A percentile compares a stretch with the other conserved stretches of the same genome.
phyloP scores from a whole-genome alignment of 2,329 filamentous ascomycete genomes.

The Huntiella bhutanensis region DNA sequence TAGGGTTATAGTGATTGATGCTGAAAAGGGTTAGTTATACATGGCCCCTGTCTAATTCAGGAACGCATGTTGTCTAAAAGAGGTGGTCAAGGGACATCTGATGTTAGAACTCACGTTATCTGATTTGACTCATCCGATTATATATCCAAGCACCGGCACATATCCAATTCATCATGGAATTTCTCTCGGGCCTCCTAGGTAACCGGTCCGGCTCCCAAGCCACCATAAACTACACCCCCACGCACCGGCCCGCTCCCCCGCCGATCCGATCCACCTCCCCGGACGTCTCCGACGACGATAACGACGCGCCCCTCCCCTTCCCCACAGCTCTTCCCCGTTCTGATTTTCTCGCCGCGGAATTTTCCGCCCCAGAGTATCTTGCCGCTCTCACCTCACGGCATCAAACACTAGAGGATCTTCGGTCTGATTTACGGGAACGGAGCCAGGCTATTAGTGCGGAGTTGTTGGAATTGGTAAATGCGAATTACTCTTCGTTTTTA shows the following conservation, averaged over 20 bases:
- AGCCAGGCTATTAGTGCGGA: constrained; percentile 66
- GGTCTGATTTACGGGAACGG: constrained; percentile 65
- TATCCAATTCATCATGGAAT: not conserved
- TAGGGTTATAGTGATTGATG: too few relatives aligned
- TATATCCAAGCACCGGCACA: too few relatives aligned
- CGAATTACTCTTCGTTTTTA: constrained; percentile 84
- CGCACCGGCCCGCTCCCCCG: constrained; percentile 7
- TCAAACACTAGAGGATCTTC: constrained; percentile 87
- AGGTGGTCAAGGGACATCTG: not conserved
- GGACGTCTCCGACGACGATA: constrained; percentile 22
- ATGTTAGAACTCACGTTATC: not conserved
- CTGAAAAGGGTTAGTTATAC: too few relatives aligned
- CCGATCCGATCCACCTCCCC: constrained; percentile 14
- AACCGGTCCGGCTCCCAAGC: constrained; percentile 5
- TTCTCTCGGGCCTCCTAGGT: not conserved
- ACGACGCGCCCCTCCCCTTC: constrained; percentile 65
- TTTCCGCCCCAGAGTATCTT: constrained; percentile 67
- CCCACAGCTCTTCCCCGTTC: constrained; percentile 64
- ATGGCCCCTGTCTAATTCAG: too few relatives aligned
- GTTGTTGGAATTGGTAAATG: constrained; percentile 83
- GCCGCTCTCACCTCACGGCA: constrained; percentile 64
- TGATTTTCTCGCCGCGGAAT: constrained; percentile 62
- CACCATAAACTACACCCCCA: constrained; percentile 6
- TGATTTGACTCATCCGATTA: not conserved
- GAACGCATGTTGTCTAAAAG: too few relatives aligned